Base-by-base conservation (phyloP, 2,329 filamentous ascomycete species). In the Stachybotrys chartarum region DNA sequence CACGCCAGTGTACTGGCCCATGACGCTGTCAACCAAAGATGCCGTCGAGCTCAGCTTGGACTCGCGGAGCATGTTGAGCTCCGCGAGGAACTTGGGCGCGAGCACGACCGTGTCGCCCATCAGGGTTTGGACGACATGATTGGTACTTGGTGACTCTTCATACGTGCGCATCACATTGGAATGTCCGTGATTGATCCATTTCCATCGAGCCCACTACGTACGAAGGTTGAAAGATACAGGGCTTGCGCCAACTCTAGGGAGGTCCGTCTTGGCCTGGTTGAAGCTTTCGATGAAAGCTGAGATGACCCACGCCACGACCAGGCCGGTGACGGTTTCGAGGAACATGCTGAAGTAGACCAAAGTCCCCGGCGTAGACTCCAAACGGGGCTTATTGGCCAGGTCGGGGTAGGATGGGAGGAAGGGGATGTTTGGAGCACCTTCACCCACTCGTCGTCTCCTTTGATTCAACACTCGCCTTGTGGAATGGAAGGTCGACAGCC, bases 1-100 rank as follows among this genome's bases (percentile, higher is more conserved):
- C 14, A 51, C 50, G 17, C 50, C 50, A 18, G 18, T 35, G 31
- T 51, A 51, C 31, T 51, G 24, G 50, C 50, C 31, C 31, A 51
- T 17, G 16, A 51, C 50, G 14, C 50, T 51, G 31, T 51, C 50
- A 51, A 51, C 50, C 17, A 51, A 39, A 12, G 50, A 24, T 32
- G 50, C 50, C 30, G 50, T 51, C 31, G 50, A 51, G 50, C 50
- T 51, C 31, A 51, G 31, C 17, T 51, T 35, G 17, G 50, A 51
- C 31, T 51, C 50, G 8, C 30, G 50, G 31, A 51, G 50, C 50
- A 51, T 51, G 50, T 51, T 51, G 7, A 51, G 50, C 31, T 51
- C 50, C 5, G 12, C 31, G 31, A 51, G 50, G 31, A 51, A 51
- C 31, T 39, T 51, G 8, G 50, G 50, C 16, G 31, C 30, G n/a